A percentile compares a stretch with the other conserved stretches of the same genome.
phyloP scores from a whole-genome alignment of 2,329 filamentous ascomycete genomes.

The Bisporella sp. region DNA sequence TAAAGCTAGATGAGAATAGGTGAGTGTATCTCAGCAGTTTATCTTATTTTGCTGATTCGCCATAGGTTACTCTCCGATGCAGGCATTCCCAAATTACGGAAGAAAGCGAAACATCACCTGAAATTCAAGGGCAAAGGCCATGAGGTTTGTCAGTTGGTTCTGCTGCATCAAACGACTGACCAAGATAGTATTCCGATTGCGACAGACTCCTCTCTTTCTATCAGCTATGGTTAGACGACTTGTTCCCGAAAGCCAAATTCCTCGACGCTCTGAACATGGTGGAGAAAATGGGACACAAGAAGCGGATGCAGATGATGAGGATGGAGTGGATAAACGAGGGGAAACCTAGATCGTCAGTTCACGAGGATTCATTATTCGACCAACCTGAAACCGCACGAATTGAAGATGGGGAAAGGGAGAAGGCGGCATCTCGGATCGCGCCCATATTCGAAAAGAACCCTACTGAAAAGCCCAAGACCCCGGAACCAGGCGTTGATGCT shows the following conservation, averaged over 20 bases:
- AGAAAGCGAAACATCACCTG: conserved; percentile 60
- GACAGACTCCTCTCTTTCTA: conserved; percentile 80
- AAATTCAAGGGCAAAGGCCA: conserved; percentile 90
- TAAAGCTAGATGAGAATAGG: conserved; percentile 82
- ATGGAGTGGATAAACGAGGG: conserved; percentile 79
- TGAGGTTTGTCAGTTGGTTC: conserved; percentile 49
- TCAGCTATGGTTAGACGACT: conserved; percentile 92
- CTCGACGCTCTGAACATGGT: conserved; percentile 83
- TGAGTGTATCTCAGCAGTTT: conserved; percentile 27
- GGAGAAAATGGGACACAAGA: conserved; percentile 87
- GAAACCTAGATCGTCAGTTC: conserved; percentile 39
- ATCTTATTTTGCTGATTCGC: conserved; percentile 11
- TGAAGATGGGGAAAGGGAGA: conserved; percentile 22
- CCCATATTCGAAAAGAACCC: conserved; percentile 30
- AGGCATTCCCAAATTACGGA: conserved; percentile 77
- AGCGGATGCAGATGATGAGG: conserved; percentile 65
- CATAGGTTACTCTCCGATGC: conserved; percentile 71
- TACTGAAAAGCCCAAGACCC: conserved; percentile 24
- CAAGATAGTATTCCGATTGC: conserved; percentile 70
- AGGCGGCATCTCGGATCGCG: conserved; percentile 28
- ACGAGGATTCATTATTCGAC: conserved; percentile 24
- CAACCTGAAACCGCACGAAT: conserved; percentile 19
- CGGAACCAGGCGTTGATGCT: conserved; percentile 35
- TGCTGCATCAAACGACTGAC: conserved; percentile 1
- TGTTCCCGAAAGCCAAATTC: conserved; percentile 93